A percentile compares a stretch with the other conserved stretches of the same genome.
phyloP scores from a whole-genome alignment of 208 protist genomes.

The Acanthamoeba sp. region DNA sequence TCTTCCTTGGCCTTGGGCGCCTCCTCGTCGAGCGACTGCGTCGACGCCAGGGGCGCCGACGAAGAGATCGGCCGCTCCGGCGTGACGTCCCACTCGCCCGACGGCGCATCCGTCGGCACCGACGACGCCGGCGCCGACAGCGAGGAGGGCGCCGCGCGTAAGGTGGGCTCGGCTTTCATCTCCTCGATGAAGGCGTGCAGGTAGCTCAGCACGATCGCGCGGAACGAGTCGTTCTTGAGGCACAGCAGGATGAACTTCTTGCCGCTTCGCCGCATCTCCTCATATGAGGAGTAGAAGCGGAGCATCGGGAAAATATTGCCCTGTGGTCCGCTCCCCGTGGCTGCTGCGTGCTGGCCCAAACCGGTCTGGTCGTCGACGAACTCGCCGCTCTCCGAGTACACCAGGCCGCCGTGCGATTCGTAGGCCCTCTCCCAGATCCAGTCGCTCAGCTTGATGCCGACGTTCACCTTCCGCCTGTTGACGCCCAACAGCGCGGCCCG shows the following conservation, averaged over 20 bases:
- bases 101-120: background rate
- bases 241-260: conserved; percentile 51
- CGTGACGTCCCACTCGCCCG: background rate
- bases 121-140: background rate
- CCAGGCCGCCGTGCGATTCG: background rate
- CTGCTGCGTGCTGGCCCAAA: background rate
- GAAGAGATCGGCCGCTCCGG: background rate
- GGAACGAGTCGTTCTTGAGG: conserved; percentile 46
- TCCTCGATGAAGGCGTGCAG: background rate
- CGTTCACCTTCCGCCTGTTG: background rate
- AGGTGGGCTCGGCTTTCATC: background rate
- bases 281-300: background rate
- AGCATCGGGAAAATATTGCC: conserved; percentile 35
- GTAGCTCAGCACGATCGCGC: conserved; percentile 35
- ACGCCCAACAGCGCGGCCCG: background rate
- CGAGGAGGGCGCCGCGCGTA: background rate
- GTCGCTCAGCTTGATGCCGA: conserved; percentile 27
- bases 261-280: background rate
- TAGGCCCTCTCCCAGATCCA: conserved; percentile 10
- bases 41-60: background rate
- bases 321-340: background rate
- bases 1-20: conserved; percentile 25
- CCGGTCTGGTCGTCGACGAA: background rate
- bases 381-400: background rate
- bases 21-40: background rate